Conservation (phyloP, 352 stramenopile species). For the Blastocystis sp. region DNA sequence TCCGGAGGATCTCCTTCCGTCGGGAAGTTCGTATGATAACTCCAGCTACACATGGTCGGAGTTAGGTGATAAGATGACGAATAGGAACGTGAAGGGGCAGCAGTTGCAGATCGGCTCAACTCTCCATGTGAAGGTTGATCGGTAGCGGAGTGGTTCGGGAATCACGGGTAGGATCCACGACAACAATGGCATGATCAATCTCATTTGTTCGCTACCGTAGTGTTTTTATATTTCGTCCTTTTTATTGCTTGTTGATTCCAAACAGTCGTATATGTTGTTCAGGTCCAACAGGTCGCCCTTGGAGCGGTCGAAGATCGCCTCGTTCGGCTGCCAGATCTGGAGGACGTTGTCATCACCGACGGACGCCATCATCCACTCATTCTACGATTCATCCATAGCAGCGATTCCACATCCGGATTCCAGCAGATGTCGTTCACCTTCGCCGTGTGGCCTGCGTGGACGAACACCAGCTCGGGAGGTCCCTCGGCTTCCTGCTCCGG, state of each 20-base stretch:
- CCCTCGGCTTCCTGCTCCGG: conserved; percentile 69
- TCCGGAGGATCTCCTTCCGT: conserved; percentile 33
- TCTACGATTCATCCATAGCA: conserved; percentile 52
- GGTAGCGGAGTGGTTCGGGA: neutral
- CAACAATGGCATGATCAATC: conserved; percentile 51
- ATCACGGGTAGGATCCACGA: conserved; percentile 43
- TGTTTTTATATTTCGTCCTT: neutral
- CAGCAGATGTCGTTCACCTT: conserved; percentile 95
- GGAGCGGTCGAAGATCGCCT: conserved; percentile 22
- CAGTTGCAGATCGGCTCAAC: neutral
- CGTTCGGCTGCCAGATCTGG: conserved; percentile 65
- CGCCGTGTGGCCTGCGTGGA: conserved; percentile 92
- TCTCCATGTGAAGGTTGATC: conserved; percentile 40
- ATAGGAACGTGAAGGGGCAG: neutral
- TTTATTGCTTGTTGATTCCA: neutral
- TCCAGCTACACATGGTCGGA: neutral
- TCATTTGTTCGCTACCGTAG: conserved; percentile 31
- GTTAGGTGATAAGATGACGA: neutral
- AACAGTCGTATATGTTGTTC: conserved; percentile 30
- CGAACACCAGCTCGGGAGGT: conserved; percentile 93
- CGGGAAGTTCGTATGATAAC: conserved; percentile 34
- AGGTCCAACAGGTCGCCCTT: conserved; percentile 25
- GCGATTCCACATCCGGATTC: conserved; percentile 70
- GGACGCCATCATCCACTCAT: conserved; percentile 85
- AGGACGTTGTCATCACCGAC: conserved; percentile 97